These are phyloP conservation scores for Mycena sp. DNA, from an alignment of 1,284 basidiomycete species.

Conservation along the genomic window DNA sequence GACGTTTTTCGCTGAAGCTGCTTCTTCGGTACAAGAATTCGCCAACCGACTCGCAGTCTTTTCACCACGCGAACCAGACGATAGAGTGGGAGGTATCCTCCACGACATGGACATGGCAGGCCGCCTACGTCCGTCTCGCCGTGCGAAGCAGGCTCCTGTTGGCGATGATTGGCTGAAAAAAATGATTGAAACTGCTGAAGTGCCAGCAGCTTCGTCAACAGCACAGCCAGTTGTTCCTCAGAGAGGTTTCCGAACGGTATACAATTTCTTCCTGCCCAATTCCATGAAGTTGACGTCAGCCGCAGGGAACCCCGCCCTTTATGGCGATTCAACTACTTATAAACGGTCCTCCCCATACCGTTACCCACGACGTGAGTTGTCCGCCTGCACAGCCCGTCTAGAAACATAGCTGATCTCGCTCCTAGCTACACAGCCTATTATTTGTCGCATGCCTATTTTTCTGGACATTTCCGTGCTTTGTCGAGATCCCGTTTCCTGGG, in stretches of 20 bases:
- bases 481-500: too few species aligned
- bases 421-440: too few species aligned
- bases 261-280: neutral
- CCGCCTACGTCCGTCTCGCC: neutral
- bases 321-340: neutral
- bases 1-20: too few species aligned
- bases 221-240: neutral
- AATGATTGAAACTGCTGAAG: neutral
- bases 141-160: neutral
- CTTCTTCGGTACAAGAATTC: neutral
- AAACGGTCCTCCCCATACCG: too few species aligned
- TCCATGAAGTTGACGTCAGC: neutral
- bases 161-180: neutral
- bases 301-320: neutral
- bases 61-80: neutral
- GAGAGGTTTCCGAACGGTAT: neutral
- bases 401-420: too few species aligned
- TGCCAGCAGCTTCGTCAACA: neutral
- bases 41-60: neutral
- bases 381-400: too few species aligned
- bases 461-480: too few species aligned
- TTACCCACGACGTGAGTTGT: too few species aligned
- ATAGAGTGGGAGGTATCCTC: neutral
- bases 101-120: neutral
- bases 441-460: too few species aligned